Conservation (phyloP, 768 basidiomycete species). For the Tricholoma bakamatsutake region DNA sequence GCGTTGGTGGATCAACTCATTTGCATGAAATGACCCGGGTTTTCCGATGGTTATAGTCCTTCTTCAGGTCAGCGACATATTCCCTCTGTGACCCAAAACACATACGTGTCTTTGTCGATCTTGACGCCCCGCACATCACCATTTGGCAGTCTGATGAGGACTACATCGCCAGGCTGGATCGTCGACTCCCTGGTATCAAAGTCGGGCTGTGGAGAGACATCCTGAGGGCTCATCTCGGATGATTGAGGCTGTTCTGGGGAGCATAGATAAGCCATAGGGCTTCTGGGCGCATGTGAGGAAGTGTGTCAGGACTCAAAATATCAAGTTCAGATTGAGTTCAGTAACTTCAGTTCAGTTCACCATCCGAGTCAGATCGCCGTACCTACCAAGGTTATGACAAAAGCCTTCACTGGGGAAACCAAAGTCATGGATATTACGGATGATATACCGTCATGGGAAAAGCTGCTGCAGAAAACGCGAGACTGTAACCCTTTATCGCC, state of each 20-base stretch:
- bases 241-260: neutral
- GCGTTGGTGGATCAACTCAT: conserved; percentile 73
- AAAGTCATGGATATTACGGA: neutral
- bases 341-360: neutral
- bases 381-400: neutral
- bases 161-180: conserved; percentile 68
- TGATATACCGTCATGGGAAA: conserved; percentile 14
- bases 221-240: conserved; percentile 6
- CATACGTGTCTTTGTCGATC: conserved; percentile 68
- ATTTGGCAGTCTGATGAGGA: conserved; percentile 75
- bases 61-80: conserved; percentile 3
- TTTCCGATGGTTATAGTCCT: conserved; percentile 78
- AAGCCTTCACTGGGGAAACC: neutral
- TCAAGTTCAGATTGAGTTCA: neutral
- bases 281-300: neutral
- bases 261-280: neutral
- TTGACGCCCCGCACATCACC: conserved; percentile 74
- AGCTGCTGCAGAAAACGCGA: conserved; percentile 24
- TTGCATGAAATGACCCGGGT: conserved; percentile 76
- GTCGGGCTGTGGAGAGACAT: conserved; percentile 1
- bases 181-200: conserved; percentile 19
- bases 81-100: conserved; percentile 3
- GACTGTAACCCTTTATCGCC: conserved; percentile 35
- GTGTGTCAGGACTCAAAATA: neutral
- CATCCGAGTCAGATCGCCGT: neutral